These are phyloP conservation scores for Oryza officinalis DNA, from an alignment of 176 grass and related monocot species.

Conservation along the genomic window DNA sequence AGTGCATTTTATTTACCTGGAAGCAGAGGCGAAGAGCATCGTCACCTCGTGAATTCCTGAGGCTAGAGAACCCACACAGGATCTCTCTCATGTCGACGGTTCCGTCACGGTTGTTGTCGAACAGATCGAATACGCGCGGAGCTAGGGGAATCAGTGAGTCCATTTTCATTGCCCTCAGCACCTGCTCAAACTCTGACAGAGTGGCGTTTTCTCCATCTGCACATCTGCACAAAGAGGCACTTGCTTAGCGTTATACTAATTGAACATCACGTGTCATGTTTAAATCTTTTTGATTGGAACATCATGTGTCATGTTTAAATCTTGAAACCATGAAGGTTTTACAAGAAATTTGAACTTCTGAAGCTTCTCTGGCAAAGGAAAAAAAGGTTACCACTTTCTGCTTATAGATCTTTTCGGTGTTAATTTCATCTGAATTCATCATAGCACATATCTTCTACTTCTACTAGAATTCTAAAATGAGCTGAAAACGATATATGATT, in stretches of 20 bases:
- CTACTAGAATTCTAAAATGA: neutral
- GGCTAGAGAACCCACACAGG: constrained; percentile 65
- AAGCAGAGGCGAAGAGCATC: constrained; percentile 65
- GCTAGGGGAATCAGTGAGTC: constrained; percentile 54
- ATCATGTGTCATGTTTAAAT: neutral
- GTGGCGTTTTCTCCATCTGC: constrained; percentile 70
- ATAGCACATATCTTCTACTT: neutral
- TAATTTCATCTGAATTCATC: neutral
- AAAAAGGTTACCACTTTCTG: neutral
- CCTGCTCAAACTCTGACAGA: constrained; percentile 64
- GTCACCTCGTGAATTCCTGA: constrained; percentile 61
- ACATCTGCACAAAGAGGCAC: constrained; percentile 47
- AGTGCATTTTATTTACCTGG: constrained; percentile 35
- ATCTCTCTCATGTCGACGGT: constrained; percentile 84
- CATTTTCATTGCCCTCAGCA: constrained; percentile 72
- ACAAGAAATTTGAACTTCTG: neutral
- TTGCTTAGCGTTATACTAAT: neutral
- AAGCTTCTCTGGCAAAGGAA: neutral
- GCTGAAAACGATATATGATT: neutral
- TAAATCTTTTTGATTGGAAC: neutral
- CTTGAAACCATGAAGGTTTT: neutral
- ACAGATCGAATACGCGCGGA: constrained; percentile 65
- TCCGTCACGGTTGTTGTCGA: constrained; percentile 77
- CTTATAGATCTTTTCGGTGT: neutral
- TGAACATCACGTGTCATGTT: neutral